These are phyloP conservation scores for Seminavis robusta DNA, from an alignment of 108 stramenopile genomes.

Conservation along the genomic window DNA sequence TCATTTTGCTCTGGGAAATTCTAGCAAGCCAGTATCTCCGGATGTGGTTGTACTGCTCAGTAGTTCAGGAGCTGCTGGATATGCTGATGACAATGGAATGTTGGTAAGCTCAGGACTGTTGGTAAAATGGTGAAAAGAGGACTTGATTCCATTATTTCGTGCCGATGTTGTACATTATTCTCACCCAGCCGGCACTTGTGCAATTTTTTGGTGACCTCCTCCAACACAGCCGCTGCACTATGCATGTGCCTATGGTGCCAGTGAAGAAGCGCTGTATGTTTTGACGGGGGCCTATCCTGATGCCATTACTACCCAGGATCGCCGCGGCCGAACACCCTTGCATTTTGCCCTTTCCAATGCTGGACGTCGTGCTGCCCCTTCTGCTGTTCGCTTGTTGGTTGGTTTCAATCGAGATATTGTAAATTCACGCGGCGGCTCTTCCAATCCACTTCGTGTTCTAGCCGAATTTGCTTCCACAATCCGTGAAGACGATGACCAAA, in stretches of 20 bases:
- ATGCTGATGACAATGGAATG: constrained; percentile 78
- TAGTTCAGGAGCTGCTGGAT: constrained; percentile 53
- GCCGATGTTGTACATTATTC: constrained; percentile 35
- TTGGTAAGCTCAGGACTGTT: constrained; percentile 49
- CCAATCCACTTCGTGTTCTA: constrained; percentile 59
- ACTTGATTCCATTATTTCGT: constrained; percentile 30
- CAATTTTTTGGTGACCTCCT: too few relatives aligned
- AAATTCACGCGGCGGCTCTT: constrained; percentile 45
- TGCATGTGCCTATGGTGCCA: constrained; percentile 81
- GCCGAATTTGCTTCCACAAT: constrained; percentile 52
- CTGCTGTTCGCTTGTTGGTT: constrained; percentile 57
- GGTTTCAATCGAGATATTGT: constrained; percentile 46
- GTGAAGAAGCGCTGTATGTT: constrained; percentile 58
- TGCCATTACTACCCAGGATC: constrained; percentile 51
- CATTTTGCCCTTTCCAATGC: constrained; percentile 80
- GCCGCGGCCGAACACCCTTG: constrained; percentile 56
- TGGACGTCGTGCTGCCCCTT: constrained; percentile 55
- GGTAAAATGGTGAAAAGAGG: constrained; percentile 3
- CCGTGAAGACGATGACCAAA: constrained; percentile 30
- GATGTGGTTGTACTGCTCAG: constrained; percentile 44
- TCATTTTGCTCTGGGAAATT: constrained; percentile 72
- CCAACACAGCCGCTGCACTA: constrained; percentile 75
- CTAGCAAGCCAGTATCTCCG: constrained; percentile 34
- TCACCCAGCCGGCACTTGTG: too few relatives aligned
- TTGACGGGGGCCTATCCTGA: constrained; percentile 52